phyloP scores from a whole-genome alignment of 495 filamentous ascomycete genomes.

The Aspergillus haitiensis region DNA sequence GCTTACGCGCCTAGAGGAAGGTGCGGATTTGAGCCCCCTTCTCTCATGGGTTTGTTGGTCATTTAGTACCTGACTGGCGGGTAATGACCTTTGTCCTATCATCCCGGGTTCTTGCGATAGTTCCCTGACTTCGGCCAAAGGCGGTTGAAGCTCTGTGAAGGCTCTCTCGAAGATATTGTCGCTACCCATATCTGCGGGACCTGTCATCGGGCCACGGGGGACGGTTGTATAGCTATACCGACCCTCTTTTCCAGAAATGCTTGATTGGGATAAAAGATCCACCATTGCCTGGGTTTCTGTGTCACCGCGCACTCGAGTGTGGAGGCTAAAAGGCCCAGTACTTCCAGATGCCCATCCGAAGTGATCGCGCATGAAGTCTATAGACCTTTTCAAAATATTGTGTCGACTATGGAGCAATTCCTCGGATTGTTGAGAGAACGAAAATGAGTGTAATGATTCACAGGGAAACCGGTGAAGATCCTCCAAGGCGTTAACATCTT shows the following conservation, averaged over 20 bases:
- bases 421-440: constrained; percentile 94
- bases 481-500: constrained; percentile 70
- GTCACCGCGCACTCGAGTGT: constrained; percentile 79
- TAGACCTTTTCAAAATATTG: constrained; percentile 87
- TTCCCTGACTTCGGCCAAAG: constrained; percentile 21
- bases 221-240: constrained; percentile 40
- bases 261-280: constrained; percentile 77
- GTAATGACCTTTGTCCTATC: constrained; percentile 24
- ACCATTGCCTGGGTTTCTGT: constrained; percentile 87
- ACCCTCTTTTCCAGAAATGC: constrained; percentile 62
- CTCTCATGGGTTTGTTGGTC: constrained; percentile 37
- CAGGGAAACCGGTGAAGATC: constrained; percentile 90
- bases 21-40: constrained; percentile 37
- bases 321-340: constrained; percentile 70
- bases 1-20: constrained; percentile 62
- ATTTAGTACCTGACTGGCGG: constrained; percentile 34
- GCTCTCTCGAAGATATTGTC: constrained; percentile 80
- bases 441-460: constrained; percentile 97
- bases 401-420: constrained; percentile 87
- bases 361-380: constrained; percentile 96
- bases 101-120: constrained; percentile 20
- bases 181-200: constrained; percentile 66
- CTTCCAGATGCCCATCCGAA: constrained; percentile 74
- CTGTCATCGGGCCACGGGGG: constrained; percentile 65
- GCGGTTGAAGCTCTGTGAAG: constrained; percentile 52